Evolutionary conservation across 306 rosid species (phyloP).

Genomic region (Macrotyloma uniflorum): DNA sequence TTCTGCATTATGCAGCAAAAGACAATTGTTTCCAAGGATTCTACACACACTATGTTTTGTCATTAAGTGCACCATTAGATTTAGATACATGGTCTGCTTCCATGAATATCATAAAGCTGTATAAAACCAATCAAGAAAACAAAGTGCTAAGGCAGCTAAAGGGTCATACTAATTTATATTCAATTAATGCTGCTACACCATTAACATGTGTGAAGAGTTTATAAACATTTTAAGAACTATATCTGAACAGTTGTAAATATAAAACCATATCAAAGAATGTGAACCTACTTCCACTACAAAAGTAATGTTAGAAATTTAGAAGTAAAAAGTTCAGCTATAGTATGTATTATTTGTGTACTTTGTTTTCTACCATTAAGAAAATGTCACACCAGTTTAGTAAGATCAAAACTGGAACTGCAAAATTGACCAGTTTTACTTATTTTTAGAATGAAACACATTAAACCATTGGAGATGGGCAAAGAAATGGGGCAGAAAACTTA

Average conservation of each 20-base stretch:
- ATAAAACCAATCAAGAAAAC: neutral
- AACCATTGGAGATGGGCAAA: too few relatives aligned
- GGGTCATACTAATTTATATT: neutral
- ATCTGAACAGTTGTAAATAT: too few relatives aligned
- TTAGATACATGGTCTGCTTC: slow-evolving; percentile 12
- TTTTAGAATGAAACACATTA: too few relatives aligned
- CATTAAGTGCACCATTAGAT: slow-evolving; percentile 18
- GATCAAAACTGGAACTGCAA: too few relatives aligned
- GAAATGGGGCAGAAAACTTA: neutral
- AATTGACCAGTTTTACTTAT: too few relatives aligned
- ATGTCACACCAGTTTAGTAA: too few relatives aligned
- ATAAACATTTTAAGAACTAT: neutral
- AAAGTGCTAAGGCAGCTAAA: neutral
- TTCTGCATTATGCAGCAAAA: slow-evolving; percentile 31
- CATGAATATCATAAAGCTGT: neutral
- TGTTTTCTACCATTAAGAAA: too few relatives aligned
- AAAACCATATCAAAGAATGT: too few relatives aligned
- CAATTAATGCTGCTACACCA: neutral
- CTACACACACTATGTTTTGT: neutral
- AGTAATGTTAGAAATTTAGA: too few relatives aligned
- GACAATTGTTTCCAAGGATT: slow-evolving; percentile 8
- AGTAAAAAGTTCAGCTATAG: too few relatives aligned
- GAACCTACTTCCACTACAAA: too few relatives aligned
- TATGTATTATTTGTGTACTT: too few relatives aligned
- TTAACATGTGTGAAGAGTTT: neutral